These are phyloP conservation scores for Cyclotella sp. DNA, from an alignment of 108 stramenopile genomes.

Conservation along the genomic window DNA sequence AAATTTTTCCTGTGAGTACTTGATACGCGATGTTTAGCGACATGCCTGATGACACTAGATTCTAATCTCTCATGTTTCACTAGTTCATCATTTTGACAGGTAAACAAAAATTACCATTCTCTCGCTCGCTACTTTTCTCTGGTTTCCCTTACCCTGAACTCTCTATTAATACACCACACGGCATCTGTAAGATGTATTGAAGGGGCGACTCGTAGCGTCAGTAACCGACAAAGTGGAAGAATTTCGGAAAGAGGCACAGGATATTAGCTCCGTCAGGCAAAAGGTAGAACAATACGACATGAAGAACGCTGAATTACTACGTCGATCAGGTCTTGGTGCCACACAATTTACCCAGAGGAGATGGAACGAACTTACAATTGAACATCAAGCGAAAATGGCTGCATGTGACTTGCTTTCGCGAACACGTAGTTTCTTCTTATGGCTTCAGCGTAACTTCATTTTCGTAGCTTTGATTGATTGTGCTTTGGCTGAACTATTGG, in stretches of 20 bases:
- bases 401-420: conserved; percentile 62
- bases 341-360: conserved; percentile 71
- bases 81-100: conserved; percentile 67
- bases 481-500: conserved; percentile 81
- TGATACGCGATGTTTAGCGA: neutral
- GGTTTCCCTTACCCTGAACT: neutral
- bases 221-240: conserved; percentile 77
- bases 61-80: neutral
- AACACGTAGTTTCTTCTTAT: conserved; percentile 75
- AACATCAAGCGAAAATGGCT: conserved; percentile 74
- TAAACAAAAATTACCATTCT: neutral
- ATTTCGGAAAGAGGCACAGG: conserved; percentile 74
- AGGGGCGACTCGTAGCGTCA: conserved; percentile 68
- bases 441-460: conserved; percentile 85
- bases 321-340: conserved; percentile 70
- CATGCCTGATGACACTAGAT: neutral
- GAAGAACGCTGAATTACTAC: conserved; percentile 88
- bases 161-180: neutral
- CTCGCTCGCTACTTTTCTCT: neutral
- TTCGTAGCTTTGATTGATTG: conserved; percentile 87
- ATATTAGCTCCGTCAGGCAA: conserved; percentile 59
- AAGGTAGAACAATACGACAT: conserved; percentile 91
- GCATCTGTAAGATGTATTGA: conserved; percentile 58
- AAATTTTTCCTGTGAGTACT: conserved; percentile 66
- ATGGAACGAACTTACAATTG: conserved; percentile 81